These are phyloP conservation scores for Cyphellophora europaea DNA, from an alignment of 2,329 filamentous ascomycete genomes.

Conservation along the genomic window DNA sequence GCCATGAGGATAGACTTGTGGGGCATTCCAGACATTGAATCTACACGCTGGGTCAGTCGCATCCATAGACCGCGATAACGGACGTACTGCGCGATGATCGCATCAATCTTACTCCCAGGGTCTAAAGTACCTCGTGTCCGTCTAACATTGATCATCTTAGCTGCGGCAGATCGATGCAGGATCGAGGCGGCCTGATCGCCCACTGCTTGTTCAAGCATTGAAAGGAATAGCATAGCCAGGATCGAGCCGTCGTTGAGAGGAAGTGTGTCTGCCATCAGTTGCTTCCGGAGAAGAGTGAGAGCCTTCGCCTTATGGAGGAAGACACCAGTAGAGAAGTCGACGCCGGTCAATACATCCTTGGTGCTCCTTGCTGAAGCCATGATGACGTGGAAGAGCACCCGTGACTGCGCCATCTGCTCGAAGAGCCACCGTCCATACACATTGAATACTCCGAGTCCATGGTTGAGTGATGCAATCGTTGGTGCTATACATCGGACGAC, in stretches of 20 bases:
- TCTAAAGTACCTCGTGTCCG: no score
- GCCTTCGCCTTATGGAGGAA: neutral
- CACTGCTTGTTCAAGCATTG: neutral
- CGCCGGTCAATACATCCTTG: neutral
- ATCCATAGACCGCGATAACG: neutral
- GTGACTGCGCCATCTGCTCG: neutral
- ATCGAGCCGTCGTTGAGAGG: neutral
- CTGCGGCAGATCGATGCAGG: neutral
- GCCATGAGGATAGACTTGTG: neutral
- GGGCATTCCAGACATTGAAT: neutral
- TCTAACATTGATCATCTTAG: neutral
- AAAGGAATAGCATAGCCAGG: neutral
- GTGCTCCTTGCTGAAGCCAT: neutral
- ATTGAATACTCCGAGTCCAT: neutral
- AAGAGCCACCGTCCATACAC: neutral
- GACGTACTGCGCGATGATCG: neutral
- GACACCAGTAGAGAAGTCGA: neutral
- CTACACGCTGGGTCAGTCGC: neutral
- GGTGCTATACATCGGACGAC: neutral
- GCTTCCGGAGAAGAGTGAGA: neutral
- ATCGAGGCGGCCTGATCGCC: neutral
- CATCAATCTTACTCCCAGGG: neutral
- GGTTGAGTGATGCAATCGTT: neutral
- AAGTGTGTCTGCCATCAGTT: neutral
- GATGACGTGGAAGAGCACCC: conserved; percentile 1